Conservation (phyloP, 1,139 yeast species). For the Candida gigantensis region DNA sequence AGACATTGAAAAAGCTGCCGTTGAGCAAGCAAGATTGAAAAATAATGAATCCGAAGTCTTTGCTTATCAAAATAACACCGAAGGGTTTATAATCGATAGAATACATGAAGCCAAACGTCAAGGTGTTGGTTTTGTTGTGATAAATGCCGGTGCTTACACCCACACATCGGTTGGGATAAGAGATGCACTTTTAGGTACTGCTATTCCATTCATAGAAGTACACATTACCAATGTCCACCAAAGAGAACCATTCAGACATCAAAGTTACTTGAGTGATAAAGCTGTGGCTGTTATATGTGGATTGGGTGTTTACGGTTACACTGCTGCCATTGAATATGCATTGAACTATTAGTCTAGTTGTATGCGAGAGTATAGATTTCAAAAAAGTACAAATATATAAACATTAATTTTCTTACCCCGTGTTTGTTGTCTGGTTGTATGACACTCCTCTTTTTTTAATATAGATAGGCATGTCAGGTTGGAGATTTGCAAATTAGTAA, state of each 20-base stretch:
- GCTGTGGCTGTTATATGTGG: conserved; percentile 52
- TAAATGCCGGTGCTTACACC: conserved; percentile 54
- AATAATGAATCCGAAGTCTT: conserved; percentile 32
- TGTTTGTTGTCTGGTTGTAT: too few relatives aligned
- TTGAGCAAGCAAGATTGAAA: conserved; percentile 33
- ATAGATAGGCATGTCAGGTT: too few relatives aligned
- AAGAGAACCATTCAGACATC: conserved; percentile 52
- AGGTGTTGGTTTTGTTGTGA: conserved; percentile 42
- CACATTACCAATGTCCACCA: conserved; percentile 53
- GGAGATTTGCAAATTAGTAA: too few relatives aligned
- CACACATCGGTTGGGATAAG: conserved; percentile 53
- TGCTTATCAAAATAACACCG: conserved; percentile 45
- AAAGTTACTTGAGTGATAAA: conserved; percentile 48
- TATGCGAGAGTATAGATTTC: background rate
- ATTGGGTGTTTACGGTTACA: conserved; percentile 50
- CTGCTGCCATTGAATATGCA: conserved; percentile 50
- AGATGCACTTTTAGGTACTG: conserved; percentile 49
- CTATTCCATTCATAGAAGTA: conserved; percentile 49
- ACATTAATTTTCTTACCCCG: too few relatives aligned
- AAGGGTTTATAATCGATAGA: conserved; percentile 48
- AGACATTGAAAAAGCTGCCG: conserved; percentile 44
- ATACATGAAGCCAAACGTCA: conserved; percentile 46
- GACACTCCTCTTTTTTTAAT: too few relatives aligned
- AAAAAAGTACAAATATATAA: background rate
- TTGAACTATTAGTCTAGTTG: conserved; percentile 32